Percentiles rank a stretch among this genome's conserved stretches.
Evolutionary conservation across 495 filamentous ascomycete genomes (phyloP).

Genomic region (Daldinia concentrica): DNA sequence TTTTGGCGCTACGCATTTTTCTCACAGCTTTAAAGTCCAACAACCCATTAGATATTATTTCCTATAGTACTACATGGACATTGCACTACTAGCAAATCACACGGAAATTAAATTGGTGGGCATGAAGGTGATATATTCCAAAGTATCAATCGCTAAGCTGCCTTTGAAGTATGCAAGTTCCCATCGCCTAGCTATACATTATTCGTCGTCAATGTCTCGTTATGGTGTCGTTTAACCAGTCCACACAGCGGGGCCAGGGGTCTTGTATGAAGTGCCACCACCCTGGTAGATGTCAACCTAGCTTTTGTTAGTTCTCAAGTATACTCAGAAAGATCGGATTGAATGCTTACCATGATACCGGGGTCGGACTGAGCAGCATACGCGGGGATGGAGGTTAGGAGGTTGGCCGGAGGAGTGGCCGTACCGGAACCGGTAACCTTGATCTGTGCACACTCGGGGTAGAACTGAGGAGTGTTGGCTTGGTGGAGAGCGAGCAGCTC

Average conservation of each 20-base stretch:
- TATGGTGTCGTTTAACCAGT: slow-evolving; percentile 43
- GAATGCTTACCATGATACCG: slow-evolving; percentile 58
- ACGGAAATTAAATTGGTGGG: neutral
- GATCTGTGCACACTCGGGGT: slow-evolving; percentile 68
- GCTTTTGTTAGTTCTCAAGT: neutral
- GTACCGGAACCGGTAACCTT: slow-evolving; percentile 61
- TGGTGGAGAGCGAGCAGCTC: slow-evolving; percentile 69
- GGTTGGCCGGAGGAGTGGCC: slow-evolving; percentile 51
- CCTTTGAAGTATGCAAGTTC: slow-evolving; percentile 12
- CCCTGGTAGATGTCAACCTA: slow-evolving; percentile 59
- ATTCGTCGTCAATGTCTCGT: neutral
- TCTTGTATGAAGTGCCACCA: slow-evolving; percentile 58
- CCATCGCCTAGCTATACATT: neutral
- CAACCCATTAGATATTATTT: neutral
- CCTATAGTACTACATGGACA: neutral
- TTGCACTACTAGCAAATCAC: neutral
- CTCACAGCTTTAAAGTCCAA: too few species aligned
- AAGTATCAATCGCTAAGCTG: slow-evolving; percentile 7
- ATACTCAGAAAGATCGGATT: neutral
- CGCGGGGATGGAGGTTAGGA: slow-evolving; percentile 60
- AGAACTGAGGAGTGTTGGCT: slow-evolving; percentile 68
- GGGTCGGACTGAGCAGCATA: slow-evolving; percentile 62
- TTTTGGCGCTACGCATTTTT: too few species aligned
- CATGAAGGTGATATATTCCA: slow-evolving; percentile 8
- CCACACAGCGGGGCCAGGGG: slow-evolving; percentile 63